Base-by-base conservation (phyloP, 441 rosid genomes). In the Viola pubescens region DNA sequence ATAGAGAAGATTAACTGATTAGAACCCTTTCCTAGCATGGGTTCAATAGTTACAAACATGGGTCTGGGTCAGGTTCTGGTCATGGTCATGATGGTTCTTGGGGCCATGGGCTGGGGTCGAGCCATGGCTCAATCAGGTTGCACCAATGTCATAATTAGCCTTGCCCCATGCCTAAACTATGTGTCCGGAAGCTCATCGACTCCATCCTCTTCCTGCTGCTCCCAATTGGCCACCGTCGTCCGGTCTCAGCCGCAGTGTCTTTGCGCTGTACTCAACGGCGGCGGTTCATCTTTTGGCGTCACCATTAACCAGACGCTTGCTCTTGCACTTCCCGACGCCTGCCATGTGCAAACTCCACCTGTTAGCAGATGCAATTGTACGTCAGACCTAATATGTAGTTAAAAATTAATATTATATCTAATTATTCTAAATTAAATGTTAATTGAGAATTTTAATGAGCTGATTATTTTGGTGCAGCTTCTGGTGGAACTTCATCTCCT, bases 301-400 rank as follows among this genome's bases (percentile, higher is more conserved):
- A 54, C 1, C 46, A 49, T 60, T 9, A 66, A 66, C 54, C 65
- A 48, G 40, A 60, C 70, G 14, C 61, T 60, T 40, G 65, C 65
- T 48, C 44, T 60, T 4, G 48, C 60, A 16, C 65, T 66, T 19
- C 61, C 56, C 2, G 65, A 37, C 9, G 64, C 65, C 54, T 66
- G 65, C 12, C 9, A 54, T 5, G 65, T 66, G 44, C 70, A 66
- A 14, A 66, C 65, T 2, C 65, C 65, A 48, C 56, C 70, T 3
- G 50, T 34, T 5, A 60, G 61, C 54, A 54, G 38, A 6, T 66
- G 70, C 65, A 54, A 60, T 40, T 56, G 70, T 66, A 59, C 7
- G 46, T 26, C 3, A 26, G 34, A 26, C 34, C 34, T 2, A 26
- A 26, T 26, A 26, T 26, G 34, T 26, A 26, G 34, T 26, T 26